Conservation (phyloP, 2,329 filamentous ascomycete species). For the Phyllosticta ampelicida region DNA sequence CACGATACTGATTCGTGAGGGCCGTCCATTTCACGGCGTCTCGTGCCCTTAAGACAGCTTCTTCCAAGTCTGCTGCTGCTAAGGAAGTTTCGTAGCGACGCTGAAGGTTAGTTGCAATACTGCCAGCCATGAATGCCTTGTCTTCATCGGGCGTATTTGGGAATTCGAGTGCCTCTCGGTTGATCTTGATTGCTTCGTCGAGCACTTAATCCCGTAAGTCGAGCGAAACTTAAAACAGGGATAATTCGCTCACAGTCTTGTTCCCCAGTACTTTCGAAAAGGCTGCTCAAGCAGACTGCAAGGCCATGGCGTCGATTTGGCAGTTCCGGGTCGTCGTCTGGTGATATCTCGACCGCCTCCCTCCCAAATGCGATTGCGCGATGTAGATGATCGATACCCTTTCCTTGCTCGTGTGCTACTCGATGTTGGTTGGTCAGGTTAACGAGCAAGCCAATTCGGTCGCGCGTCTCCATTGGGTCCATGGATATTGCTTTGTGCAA, state of each 20-base stretch:
- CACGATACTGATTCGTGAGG: background rate
- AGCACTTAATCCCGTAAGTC: background rate
- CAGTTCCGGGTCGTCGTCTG: background rate
- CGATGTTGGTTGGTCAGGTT: background rate
- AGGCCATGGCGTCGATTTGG: background rate
- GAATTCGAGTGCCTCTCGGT: background rate
- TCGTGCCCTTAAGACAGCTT: background rate
- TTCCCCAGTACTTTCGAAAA: background rate
- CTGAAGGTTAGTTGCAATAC: background rate
- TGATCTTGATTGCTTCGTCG: background rate
- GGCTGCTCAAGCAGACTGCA: background rate
- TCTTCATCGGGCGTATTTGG: background rate
- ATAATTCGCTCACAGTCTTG: background rate
- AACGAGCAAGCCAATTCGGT: background rate
- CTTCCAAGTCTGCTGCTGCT: background rate
- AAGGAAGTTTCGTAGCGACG: background rate
- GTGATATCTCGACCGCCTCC: background rate
- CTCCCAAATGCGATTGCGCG: background rate
- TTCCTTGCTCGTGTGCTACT: background rate
- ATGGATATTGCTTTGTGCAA: background rate
- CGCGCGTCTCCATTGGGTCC: background rate
- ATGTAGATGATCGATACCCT: background rate
- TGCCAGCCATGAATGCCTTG: background rate
- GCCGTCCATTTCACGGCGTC: background rate
- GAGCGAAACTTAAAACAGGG: background rate